Base-by-base conservation (phyloP, 306 rosid genomes). In the Luffa acutangula region DNA sequence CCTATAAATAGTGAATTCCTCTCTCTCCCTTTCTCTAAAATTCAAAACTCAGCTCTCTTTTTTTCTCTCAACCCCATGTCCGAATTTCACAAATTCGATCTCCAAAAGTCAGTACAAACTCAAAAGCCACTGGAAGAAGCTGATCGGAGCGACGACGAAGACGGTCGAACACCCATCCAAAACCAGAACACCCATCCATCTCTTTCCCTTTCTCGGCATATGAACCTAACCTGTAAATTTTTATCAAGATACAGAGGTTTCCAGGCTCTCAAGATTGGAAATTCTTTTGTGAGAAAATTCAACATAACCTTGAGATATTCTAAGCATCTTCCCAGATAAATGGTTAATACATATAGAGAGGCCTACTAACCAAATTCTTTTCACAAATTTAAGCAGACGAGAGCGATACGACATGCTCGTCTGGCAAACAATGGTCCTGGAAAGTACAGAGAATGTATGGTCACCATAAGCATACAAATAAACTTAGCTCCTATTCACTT, bases 401-500 rank as follows among this genome's bases (percentile, higher is more conserved):
- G 76, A 3, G 33, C 51, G 53, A 69, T 42, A 20, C 76, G 13
- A 71, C 57, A 39, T 12, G 31, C 78, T 34, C 45, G 48, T 34
- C 63, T 75, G 64, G 13, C 48, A 52, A 75, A 75, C 33, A 75
- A 75, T 75, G 62, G 63, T 53, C 49, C 48, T 3, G 59, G 54
- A 46, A 25, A 46, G 58, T 51, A 73, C 20, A 73, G 77, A 74
- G 34, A 73, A 53, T 73, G 78, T 72, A 72, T 14, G 75, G 75
- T 49, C 11, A 42, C 75, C 75, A 67, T 18, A 41, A 41, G 58
- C 48, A 65, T 4, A 17, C 9, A 46, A 70, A 72, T 82, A 57
- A 83, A 89, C 62, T 31, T 74, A 21, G 62, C 48, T 52, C 63
- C 46, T 74, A 49, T 71, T 71, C 76, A 43, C 57, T 71, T 43